Conservation (phyloP, 2,329 filamentous ascomycete species). For the Monilinia fructigena region DNA sequence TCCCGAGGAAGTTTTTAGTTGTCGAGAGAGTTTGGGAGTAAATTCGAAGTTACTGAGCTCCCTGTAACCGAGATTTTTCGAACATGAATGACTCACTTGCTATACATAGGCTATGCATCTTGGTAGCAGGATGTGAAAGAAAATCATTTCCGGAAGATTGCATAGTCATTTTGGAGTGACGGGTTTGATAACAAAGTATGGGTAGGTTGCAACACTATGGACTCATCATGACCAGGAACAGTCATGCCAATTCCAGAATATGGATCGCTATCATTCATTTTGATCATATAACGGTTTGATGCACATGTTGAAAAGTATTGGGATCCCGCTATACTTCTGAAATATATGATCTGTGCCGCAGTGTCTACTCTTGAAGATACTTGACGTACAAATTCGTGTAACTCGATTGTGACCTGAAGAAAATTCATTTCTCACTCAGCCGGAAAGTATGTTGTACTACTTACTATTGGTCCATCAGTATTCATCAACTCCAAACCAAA, state of each 20-base stretch:
- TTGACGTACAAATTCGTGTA: not conserved
- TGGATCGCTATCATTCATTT: not conserved
- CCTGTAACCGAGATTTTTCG: not conserved
- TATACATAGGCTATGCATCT: no score
- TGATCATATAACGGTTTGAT: not conserved
- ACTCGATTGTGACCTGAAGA: not conserved
- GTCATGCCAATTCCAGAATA: not conserved
- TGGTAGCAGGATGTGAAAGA: not conserved
- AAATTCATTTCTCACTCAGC: not conserved
- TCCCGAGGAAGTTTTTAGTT: not conserved
- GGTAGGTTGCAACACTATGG: not conserved
- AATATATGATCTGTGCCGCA: not conserved
- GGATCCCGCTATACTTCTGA: not conserved
- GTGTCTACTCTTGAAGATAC: not conserved
- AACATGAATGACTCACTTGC: no score
- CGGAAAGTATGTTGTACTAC: no score
- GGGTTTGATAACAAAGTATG: not conserved
- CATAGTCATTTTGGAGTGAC: not conserved
- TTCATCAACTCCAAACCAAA: no score
- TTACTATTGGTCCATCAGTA: no score
- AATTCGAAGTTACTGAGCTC: not conserved
- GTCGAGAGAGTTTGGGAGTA: not conserved
- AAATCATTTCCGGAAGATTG: not conserved
- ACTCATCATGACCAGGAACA: not conserved
- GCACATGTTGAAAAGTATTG: no score